phyloP scores from a whole-genome alignment of 352 stramenopile species.

The Halophytophthora batemanensis region DNA sequence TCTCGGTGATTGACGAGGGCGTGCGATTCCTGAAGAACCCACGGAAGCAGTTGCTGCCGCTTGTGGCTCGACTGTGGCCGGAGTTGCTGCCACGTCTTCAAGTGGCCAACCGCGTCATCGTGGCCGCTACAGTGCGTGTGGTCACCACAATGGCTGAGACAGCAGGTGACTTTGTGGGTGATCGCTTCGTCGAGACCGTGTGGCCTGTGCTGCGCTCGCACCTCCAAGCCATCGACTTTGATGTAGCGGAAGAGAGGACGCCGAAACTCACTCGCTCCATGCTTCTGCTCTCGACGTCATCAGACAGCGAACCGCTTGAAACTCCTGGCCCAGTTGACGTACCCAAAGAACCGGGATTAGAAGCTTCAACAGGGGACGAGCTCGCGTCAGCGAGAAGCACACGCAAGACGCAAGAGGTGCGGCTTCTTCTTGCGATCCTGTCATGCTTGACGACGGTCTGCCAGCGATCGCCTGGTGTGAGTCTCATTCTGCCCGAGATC shows the following conservation, averaged over 20 bases:
- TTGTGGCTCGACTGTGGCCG: slow-evolving; percentile 76
- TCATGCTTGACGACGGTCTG: slow-evolving; percentile 51
- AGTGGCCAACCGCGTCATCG: slow-evolving; percentile 57
- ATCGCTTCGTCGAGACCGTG: slow-evolving; percentile 76
- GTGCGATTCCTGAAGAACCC: slow-evolving; percentile 42
- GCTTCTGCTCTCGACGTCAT: slow-evolving; percentile 40
- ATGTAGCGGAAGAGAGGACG: slow-evolving; percentile 12
- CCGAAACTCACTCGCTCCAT: slow-evolving; percentile 62
- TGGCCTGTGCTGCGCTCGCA: slow-evolving; percentile 58
- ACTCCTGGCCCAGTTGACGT: background rate
- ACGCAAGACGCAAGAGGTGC: slow-evolving; percentile 56
- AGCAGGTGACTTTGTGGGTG: slow-evolving; percentile 76
- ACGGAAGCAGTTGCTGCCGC: slow-evolving; percentile 57
- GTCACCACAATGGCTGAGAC: slow-evolving; percentile 47
- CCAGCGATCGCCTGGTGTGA: slow-evolving; percentile 39
- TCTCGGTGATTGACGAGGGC: slow-evolving; percentile 67
- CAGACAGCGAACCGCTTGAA: slow-evolving; percentile 2
- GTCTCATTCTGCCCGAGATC: slow-evolving; percentile 62
- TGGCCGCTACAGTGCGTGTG: slow-evolving; percentile 50
- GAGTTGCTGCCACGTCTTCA: slow-evolving; percentile 57
- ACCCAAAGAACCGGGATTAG: background rate
- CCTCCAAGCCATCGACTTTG: slow-evolving; percentile 36
- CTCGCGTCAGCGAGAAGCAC: slow-evolving; percentile 21
- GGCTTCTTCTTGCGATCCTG: slow-evolving; percentile 54
- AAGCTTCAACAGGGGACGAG: slow-evolving; percentile 3